These are phyloP conservation scores for Nitzschia sp. DNA, from an alignment of 108 stramenopile genomes.

Conservation along the genomic window DNA sequence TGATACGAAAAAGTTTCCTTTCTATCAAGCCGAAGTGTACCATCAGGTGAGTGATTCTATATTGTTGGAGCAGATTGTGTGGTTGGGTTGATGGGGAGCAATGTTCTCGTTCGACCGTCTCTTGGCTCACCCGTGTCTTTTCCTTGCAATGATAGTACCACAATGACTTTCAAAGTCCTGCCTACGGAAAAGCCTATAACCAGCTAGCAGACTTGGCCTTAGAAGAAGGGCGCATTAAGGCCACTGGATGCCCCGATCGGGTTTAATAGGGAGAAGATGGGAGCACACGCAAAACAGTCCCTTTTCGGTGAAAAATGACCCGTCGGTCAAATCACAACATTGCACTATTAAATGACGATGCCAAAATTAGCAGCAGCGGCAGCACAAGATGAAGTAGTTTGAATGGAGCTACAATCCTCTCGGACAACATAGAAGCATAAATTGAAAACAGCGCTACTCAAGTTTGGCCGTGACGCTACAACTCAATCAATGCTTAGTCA, in stretches of 20 bases:
- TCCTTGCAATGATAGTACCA: slow-evolving; percentile 43
- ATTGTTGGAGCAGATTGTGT: neutral
- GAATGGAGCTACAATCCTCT: too few species aligned
- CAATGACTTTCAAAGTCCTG: slow-evolving; percentile 70
- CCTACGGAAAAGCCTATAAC: slow-evolving; percentile 84
- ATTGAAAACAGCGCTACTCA: too few species aligned
- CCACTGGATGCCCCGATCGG: slow-evolving; percentile 83
- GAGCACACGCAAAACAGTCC: too few species aligned
- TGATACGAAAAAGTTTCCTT: slow-evolving; percentile 76
- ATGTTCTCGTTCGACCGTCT: neutral
- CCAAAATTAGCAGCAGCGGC: too few species aligned
- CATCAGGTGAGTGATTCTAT: slow-evolving; percentile 40
- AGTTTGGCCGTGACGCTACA: too few species aligned
- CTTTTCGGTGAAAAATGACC: too few species aligned
- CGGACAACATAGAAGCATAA: too few species aligned
- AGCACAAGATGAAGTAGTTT: too few species aligned
- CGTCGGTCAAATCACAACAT: too few species aligned
- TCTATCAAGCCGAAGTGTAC: slow-evolving; percentile 49
- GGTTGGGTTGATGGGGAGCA: neutral
- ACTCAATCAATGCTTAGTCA: too few species aligned
- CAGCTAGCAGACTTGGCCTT: slow-evolving; percentile 58
- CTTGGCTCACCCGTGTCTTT: neutral
- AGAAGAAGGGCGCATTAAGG: slow-evolving; percentile 74
- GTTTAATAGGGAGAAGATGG: slow-evolving; percentile 41
- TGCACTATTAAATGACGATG: too few species aligned